These are phyloP conservation scores for Penicillium nordicum DNA, from an alignment of 2,329 filamentous ascomycete genomes.

Conservation along the genomic window DNA sequence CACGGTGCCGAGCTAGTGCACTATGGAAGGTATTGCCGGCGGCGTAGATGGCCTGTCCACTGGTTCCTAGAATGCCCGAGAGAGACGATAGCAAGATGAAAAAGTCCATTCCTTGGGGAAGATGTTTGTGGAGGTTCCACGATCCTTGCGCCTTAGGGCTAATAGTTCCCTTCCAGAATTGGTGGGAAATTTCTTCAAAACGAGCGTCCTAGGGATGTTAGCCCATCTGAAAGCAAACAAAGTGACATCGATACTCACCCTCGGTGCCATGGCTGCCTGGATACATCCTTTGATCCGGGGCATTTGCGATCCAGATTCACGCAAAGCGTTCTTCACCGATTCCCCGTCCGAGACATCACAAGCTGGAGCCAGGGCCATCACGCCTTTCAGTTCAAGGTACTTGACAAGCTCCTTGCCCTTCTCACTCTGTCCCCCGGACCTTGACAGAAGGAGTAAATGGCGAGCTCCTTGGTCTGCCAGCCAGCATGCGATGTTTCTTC, in stretches of 20 bases:
- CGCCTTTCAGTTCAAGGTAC: neutral
- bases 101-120: conserved; percentile 38
- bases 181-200: conserved; percentile 33
- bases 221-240: neutral
- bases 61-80: conserved; percentile 45
- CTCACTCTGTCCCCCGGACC: neutral
- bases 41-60: conserved; percentile 45
- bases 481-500: conserved; percentile 30
- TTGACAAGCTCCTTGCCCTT: conserved; percentile 2
- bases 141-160: conserved; percentile 28
- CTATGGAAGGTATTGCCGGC: conserved; percentile 41
- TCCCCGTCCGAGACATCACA: conserved; percentile 30
- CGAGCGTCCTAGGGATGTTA: conserved; percentile 11
- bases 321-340: conserved; percentile 21
- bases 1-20: conserved; percentile 32
- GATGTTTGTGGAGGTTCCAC: conserved; percentile 18
- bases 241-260: neutral
- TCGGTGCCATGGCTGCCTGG: conserved; percentile 25
- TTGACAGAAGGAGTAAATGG: conserved; percentile 31
- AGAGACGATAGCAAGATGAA: conserved; percentile 44
- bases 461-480: conserved; percentile 33
- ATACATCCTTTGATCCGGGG: conserved; percentile 29
- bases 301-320: conserved; percentile 7
- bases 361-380: neutral
- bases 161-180: conserved; percentile 27